These are phyloP conservation scores for Saccharomycopsis sp. DNA, from an alignment of 805 yeast genomes.

Conservation along the genomic window DNA sequence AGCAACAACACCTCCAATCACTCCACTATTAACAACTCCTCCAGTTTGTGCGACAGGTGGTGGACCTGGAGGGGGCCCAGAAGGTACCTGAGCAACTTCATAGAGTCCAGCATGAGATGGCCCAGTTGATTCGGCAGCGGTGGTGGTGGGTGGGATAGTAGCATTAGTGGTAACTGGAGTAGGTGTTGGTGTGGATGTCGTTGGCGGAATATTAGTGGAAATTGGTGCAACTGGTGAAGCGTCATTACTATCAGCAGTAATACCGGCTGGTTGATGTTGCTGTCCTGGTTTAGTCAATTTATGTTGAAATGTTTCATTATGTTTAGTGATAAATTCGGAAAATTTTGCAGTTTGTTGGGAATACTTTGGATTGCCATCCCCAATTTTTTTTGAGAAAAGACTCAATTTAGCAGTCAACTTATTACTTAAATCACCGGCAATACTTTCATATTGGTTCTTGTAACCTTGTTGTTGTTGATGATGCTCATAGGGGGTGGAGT, in stretches of 20 bases:
- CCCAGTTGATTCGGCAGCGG: background rate
- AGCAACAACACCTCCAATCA: no score
- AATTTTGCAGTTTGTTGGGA: slow-evolving; percentile 8
- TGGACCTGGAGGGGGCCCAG: background rate
- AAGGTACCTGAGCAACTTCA: background rate
- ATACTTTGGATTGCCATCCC: slow-evolving; percentile 13
- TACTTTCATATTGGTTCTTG: no score
- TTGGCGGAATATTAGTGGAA: background rate
- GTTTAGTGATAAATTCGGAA: slow-evolving; percentile 7
- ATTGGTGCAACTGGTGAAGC: background rate
- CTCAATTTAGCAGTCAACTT: slow-evolving; percentile 6
- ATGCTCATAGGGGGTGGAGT: background rate
- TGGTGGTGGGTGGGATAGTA: background rate
- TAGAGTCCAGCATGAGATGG: background rate
- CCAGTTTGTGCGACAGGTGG: background rate
- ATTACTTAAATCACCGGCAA: slow-evolving; percentile 13
- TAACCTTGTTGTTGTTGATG: background rate
- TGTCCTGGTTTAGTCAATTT: background rate
- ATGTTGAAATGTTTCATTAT: slow-evolving; percentile 8
- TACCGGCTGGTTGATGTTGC: background rate
- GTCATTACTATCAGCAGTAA: background rate
- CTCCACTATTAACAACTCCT: no score
- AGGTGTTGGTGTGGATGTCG: slow-evolving; percentile 1
- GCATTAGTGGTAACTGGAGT: background rate
- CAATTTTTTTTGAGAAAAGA: slow-evolving; percentile 12